Percentiles rank a stretch among this genome's conserved stretches.
Evolutionary conservation across 2,329 filamentous ascomycete genomes (phyloP).

Genomic region (Dactylellina haptotyla): DNA sequence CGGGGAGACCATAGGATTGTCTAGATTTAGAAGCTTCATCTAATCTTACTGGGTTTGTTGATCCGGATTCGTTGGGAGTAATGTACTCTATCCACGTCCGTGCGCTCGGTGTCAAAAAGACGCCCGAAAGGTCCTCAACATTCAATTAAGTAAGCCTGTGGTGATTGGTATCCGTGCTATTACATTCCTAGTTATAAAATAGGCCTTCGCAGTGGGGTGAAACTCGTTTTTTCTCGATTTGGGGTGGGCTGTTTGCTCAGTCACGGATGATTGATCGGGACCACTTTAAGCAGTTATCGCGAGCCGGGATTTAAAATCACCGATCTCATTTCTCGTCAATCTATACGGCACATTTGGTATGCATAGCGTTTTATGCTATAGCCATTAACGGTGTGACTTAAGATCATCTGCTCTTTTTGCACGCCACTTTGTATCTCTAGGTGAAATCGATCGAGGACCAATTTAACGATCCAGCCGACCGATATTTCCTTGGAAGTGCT

Average conservation of each 20-base stretch:
- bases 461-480: slow-evolving; percentile 18
- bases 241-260: neutral
- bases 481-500: slow-evolving; percentile 7
- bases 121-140: neutral
- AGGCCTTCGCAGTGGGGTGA: too few relatives aligned
- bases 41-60: slow-evolving; percentile 13
- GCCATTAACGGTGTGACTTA: neutral
- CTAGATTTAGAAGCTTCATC: slow-evolving; percentile 17
- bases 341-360: slow-evolving; percentile 12
- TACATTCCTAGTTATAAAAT: too few relatives aligned
- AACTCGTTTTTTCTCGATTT: neutral
- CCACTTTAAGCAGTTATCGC: too few relatives aligned
- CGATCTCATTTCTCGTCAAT: slow-evolving; percentile 35
- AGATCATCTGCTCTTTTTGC: neutral
- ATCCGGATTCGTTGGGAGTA: neutral
- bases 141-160: neutral
- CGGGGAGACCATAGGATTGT: neutral
- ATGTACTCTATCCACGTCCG: slow-evolving; percentile 12
- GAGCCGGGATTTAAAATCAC: slow-evolving; percentile 4
- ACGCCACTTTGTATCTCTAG: neutral
- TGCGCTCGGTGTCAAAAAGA: slow-evolving; percentile 14
- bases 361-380: slow-evolving; percentile 8
- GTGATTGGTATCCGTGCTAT: too few relatives aligned
- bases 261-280: slow-evolving; percentile 1
- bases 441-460: slow-evolving; percentile 11